Evolutionary conservation across 805 yeast genomes (phyloP).

Genomic region (Myxozyma sirexii): DNA sequence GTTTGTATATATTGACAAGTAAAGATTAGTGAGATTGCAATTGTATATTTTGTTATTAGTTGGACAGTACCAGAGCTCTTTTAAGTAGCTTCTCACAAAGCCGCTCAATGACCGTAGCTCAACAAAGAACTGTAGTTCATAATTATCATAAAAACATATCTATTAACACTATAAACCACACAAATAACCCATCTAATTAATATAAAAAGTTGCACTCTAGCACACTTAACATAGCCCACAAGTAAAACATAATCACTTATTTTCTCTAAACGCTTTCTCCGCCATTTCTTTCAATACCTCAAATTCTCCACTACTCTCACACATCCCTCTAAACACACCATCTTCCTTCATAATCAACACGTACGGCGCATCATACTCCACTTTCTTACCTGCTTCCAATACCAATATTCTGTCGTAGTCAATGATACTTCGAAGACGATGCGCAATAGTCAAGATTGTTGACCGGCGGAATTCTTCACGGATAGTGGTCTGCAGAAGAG

Average conservation of each 20-base stretch:
- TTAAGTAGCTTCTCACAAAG: too few relatives aligned
- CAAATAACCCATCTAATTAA: too few relatives aligned
- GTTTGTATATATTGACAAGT: too few relatives aligned
- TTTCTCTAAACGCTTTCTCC: slow-evolving; percentile 50
- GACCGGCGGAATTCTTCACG: slow-evolving; percentile 58
- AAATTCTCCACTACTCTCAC: slow-evolving; percentile 78
- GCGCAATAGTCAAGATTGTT: slow-evolving; percentile 73
- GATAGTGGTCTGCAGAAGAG: slow-evolving; percentile 63
- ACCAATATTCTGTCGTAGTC: slow-evolving; percentile 77
- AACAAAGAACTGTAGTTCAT: too few relatives aligned
- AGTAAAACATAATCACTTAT: too few relatives aligned
- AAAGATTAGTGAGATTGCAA: too few relatives aligned
- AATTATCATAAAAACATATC: too few relatives aligned
- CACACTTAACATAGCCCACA: background rate
- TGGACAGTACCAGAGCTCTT: too few relatives aligned
- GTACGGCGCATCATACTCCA: slow-evolving; percentile 68
- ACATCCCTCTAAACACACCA: slow-evolving; percentile 43
- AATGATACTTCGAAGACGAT: slow-evolving; percentile 69
- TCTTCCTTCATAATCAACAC: slow-evolving; percentile 57
- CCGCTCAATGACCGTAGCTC: too few relatives aligned
- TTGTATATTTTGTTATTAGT: too few relatives aligned
- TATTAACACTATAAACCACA: too few relatives aligned
- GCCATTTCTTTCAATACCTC: slow-evolving; percentile 74
- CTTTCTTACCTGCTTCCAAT: slow-evolving; percentile 74
- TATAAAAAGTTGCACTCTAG: background rate